These are phyloP conservation scores for Quercus suber DNA, from an alignment of 306 rosid species.

Conservation along the genomic window DNA sequence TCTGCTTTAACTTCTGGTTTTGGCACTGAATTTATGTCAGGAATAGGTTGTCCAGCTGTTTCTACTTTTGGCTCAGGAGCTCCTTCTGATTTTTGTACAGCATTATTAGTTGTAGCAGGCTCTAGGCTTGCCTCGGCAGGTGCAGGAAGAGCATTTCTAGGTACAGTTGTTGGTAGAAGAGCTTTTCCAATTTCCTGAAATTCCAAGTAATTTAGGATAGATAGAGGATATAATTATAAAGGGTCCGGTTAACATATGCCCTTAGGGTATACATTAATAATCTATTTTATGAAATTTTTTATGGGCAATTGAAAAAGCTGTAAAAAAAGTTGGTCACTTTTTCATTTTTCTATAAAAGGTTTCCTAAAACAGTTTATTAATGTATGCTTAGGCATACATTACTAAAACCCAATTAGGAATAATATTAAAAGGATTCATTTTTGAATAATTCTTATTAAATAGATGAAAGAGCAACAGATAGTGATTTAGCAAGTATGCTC, in stretches of 20 bases:
- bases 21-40: constrained; percentile 62
- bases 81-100: constrained; percentile 49
- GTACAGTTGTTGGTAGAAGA: constrained; percentile 58
- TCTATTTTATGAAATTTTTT: no score
- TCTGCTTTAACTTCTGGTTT: constrained; percentile 59
- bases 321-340: no score
- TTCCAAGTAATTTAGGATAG: constrained; percentile 21
- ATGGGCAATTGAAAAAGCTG: no score
- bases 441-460: not conserved
- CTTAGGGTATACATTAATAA: no score
- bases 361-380: no score
- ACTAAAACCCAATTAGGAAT: not conserved
- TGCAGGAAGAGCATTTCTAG: constrained; percentile 64
- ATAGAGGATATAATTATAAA: not conserved
- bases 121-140: constrained; percentile 46
- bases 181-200: constrained; percentile 84
- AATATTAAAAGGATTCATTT: not conserved
- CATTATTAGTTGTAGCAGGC: constrained; percentile 34
- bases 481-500: not conserved
- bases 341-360: no score
- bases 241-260: no score
- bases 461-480: not conserved
- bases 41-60: constrained; percentile 41
- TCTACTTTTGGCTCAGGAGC: constrained; percentile 36
- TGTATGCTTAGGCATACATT: no score